Base-by-base conservation (phyloP, 257 asterid genomes). In the Lantana camara region DNA sequence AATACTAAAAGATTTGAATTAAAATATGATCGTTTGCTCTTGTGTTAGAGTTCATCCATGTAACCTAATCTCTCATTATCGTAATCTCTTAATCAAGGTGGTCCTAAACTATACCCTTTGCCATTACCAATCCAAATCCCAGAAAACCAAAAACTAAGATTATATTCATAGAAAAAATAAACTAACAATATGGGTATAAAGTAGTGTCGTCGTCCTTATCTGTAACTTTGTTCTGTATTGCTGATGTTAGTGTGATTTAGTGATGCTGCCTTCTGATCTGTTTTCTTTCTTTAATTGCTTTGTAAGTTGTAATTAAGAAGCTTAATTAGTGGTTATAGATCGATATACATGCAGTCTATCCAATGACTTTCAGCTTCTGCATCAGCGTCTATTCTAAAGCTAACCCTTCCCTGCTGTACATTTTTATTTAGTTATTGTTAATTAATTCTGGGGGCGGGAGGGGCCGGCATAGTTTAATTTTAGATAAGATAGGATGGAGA, bases 141-240 rank as follows among this genome's bases (percentile, higher is more conserved):
- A 13, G 9, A 20, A 20, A 49, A 49, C 3, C 6, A 44, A 17
- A 46, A 46, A 5, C 8, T 4, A 7, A 19, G 7, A 42, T 14
- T 21, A 49, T 49, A 2, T 38, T 19, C 34, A 5, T n/a, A 44
- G 9, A 34, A 7, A n/a, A 19, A 6, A 19, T 19, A 5, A 52
- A n/a, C n/a, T n/a, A n/a, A n/a, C n/a, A n/a, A n/a, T 2, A 9
- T 52, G 37, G 38, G 34, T 29, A 52, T 29, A 49, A 64, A 64
- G 52, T 64, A 38, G 29, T 30, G 7, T 16, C 37, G 30, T 50
- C 60, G 38, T 64, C 51, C 69, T 34, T 50, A 63, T 50, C 60
- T 41, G 9, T 9, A 34, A 64, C 37, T 37, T 35, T 64, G 14
- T n/a, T n/a, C n/a, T n/a, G 7, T 7, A 30, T 4, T 17, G 12